phyloP scores from a whole-genome alignment of 768 basidiomycete genomes.

The Boletus sp. region DNA sequence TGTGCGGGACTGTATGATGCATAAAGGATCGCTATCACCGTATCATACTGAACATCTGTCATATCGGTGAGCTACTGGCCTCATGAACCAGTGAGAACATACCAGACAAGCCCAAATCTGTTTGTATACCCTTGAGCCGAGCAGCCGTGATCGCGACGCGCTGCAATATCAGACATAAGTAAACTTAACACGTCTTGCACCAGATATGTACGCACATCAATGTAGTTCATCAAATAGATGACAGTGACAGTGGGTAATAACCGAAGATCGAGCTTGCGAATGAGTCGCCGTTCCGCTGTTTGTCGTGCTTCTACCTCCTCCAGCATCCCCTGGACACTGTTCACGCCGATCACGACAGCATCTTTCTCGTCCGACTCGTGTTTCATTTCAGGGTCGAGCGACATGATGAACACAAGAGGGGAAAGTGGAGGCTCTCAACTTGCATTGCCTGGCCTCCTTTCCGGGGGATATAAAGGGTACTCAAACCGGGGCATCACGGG shows the following conservation, averaged over 20 bases:
- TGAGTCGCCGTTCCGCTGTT: slow-evolving; percentile 34
- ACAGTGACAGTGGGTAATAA: slow-evolving; percentile 57
- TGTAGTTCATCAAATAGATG: slow-evolving; percentile 68
- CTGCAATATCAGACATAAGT: slow-evolving; percentile 24
- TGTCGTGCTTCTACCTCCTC: slow-evolving; percentile 7
- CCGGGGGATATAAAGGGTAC: neutral
- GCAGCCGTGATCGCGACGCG: slow-evolving; percentile 52
- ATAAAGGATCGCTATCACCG: slow-evolving; percentile 53
- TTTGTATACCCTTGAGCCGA: slow-evolving; percentile 48
- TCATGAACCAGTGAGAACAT: neutral
- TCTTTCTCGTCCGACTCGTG: slow-evolving; percentile 4
- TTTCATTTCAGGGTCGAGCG: slow-evolving; percentile 14
- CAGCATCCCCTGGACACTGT: neutral
- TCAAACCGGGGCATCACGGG: neutral
- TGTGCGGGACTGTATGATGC: slow-evolving; percentile 67
- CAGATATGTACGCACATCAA: slow-evolving; percentile 46
- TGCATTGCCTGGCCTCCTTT: neutral
- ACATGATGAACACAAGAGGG: slow-evolving; percentile 9
- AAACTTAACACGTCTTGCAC: neutral
- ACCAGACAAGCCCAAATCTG: slow-evolving; percentile 49
- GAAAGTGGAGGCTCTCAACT: neutral
- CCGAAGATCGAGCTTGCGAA: slow-evolving; percentile 55
- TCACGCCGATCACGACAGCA: neutral
- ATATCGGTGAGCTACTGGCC: neutral
- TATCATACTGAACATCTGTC: slow-evolving; percentile 53